Evolutionary conservation across 75 land plant genomes (phyloP).

Genomic region (Pinus tabuliformis): DNA sequence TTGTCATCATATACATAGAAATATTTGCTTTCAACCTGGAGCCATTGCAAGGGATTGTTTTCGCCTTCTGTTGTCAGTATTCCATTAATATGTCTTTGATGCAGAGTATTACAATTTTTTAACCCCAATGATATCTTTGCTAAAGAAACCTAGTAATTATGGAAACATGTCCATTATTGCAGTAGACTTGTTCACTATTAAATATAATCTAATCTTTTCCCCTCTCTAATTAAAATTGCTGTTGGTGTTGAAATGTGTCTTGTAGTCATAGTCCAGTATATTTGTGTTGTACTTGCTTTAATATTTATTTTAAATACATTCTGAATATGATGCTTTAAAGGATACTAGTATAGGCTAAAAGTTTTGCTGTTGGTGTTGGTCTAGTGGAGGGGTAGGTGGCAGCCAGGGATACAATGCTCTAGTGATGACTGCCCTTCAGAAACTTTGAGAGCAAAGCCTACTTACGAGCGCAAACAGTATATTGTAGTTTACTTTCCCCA

Average conservation of each 20-base stretch:
- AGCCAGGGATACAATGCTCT: conserved; percentile 80
- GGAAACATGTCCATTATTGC: neutral
- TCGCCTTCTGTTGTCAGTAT: neutral
- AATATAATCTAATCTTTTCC: neutral
- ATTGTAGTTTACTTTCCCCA: conserved; percentile 69
- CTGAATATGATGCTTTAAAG: neutral
- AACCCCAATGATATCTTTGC: neutral
- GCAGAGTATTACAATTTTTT: neutral
- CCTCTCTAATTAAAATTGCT: neutral
- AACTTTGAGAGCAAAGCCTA: conserved; percentile 78
- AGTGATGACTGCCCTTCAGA: conserved; percentile 74
- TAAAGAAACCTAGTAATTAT: neutral
- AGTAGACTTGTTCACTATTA: neutral
- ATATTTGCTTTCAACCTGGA: neutral
- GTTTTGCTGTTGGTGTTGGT: conserved; percentile 11
- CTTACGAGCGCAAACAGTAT: conserved; percentile 73
- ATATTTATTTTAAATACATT: neutral
- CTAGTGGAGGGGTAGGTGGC: conserved; percentile 97
- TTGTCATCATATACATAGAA: neutral
- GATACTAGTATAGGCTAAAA: neutral
- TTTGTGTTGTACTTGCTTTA: neutral
- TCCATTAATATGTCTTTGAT: neutral
- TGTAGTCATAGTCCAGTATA: neutral
- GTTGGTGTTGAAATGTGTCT: neutral
- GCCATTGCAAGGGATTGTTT: conserved; percentile 1